Evolutionary conservation across 1,284 basidiomycete species (phyloP), one percentile per base, ranked within the genome.

Genomic region (Cryptococcus jaspeensis): DNA sequence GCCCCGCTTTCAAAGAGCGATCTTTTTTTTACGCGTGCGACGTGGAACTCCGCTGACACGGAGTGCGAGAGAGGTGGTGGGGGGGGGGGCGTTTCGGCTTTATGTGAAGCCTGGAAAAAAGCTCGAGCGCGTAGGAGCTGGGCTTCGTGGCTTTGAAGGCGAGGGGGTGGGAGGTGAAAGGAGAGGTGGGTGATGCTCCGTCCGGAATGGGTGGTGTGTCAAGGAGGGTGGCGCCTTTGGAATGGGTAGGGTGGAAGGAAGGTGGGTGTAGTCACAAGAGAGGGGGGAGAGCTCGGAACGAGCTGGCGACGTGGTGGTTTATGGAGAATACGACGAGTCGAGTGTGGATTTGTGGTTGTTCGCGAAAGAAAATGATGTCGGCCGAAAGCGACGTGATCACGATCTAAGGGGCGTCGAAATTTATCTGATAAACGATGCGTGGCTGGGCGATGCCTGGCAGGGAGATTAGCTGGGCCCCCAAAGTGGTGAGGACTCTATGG

Each of bases 181-280:
- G 44, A 51, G n/a, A 44, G 23, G 25, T 28, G 45, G 40, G 46
- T 36, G 18, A 20, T 16, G 43, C 22, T 58, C 32, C 22, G 25
- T 7, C 18, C 16, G 20, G 50, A n/a, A 52, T 22, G 22, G 43
- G 41, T n/a, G 32, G 20, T 25, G 40, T 48, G 41, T 50, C n/a
- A 50, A 46, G 22, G 44, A 52, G 13, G n/a, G 15, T 22, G 23
- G 38, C 37, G 23, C 37, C 16, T 56, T 58, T 41, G 32, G 43
- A 32, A 38, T 37, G 36, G 22, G 18, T 8, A 41, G 12, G 47
- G 50, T 23, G 15, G 35, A 16, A n/a, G 41, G 35, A 32, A 18
- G 32, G 35, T 40, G 52, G 32, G 28, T 5, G 28, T 32, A 32
- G 28, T 32, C 5, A 32, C 28, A 32, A 32, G 28, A 32, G 4